Evolutionary conservation across 129 eudicot species (phyloP), one percentile per base, ranked within the genome.

Genomic region (Cynara cardunculus): DNA sequence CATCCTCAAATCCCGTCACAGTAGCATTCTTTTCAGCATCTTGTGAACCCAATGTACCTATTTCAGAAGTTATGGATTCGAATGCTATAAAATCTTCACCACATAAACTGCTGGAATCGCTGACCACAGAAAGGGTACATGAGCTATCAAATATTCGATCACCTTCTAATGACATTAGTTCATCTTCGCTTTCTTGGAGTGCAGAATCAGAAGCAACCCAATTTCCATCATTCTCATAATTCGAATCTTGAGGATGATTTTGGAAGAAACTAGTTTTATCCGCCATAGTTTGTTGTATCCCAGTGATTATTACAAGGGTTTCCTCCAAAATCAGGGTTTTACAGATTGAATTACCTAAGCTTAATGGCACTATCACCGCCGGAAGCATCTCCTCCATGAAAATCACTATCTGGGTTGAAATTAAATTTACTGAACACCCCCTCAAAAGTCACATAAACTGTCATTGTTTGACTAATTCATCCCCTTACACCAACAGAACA

Each of bases 51-150:
- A 84, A 73, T 13, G 82, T 27, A 53, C 88, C 87, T 30, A 82
- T 78, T 77, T 89, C 97, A 21, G 86, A 80, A 16, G 82, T 44
- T 16, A 83, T 28, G 35, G 74, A 44, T 66, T 88, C 95, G 2
- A 85, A 87, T 14, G 74, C 84, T 53, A 89, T 76, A 13, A 90
- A 77, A 73, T 93, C 97, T 25, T 93, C 97, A 65, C 87, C 92
- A 22, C 97, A 89, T 69, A 90, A 77, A 76, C 97, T 90, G 73
- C 93, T 84, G n/a, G 86, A 87, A 89, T 92, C 96, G 84, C 97
- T 92, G 75, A 84, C 88, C 76, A 90, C 81, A 0, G 96, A 89
- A 67, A 91, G 77, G 7, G 96, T 81, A 79, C 89, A 87, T 14
- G 88, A 87, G 44, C 73, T 81, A 73, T 91, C 97, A 66, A 86